These are phyloP conservation scores for Mycena albidolilacea DNA, from an alignment of 768 basidiomycete genomes.

Conservation along the genomic window DNA sequence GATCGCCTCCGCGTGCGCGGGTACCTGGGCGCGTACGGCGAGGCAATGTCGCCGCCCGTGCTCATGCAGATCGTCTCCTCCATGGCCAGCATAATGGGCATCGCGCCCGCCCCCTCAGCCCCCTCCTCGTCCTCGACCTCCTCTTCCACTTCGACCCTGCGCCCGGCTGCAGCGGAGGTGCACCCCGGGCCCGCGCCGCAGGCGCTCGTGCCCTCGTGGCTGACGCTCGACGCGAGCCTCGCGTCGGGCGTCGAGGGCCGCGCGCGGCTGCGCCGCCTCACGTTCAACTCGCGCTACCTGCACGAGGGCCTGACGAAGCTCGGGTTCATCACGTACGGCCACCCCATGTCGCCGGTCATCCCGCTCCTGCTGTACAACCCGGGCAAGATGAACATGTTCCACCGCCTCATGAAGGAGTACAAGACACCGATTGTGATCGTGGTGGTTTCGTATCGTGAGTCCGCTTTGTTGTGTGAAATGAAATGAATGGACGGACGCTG, in stretches of 20 bases:
- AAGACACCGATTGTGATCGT: constrained; percentile 89
- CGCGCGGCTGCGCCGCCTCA: constrained; percentile 86
- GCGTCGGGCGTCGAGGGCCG: constrained; percentile 89
- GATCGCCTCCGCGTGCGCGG: constrained; percentile 86
- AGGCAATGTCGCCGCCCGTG: constrained; percentile 92
- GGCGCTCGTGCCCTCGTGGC: constrained; percentile 80
- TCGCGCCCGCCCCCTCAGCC: constrained; percentile 58
- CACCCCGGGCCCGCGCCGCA: constrained; percentile 82
- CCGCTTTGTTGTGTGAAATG: no score
- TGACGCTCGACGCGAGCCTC: constrained; percentile 79
- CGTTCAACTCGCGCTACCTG: constrained; percentile 97
- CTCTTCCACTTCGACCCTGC: constrained; percentile 41
- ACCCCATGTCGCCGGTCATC: constrained; percentile 92
- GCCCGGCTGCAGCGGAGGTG: constrained; percentile 48
- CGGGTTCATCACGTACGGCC: constrained; percentile 97
- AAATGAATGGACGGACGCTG: background rate
- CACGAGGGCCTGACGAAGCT: constrained; percentile 88
- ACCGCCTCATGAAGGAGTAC: constrained; percentile 87
- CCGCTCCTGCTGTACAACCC: constrained; percentile 94
- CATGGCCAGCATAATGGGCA: constrained; percentile 98
- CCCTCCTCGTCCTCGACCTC: constrained; percentile 45
- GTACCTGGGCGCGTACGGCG: constrained; percentile 89
- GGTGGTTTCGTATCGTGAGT: constrained; percentile 82
- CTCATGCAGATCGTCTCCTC: constrained; percentile 92
- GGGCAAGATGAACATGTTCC: constrained; percentile 94